Base-by-base conservation (phyloP, 768 basidiomycete genomes). In the Lentinula aciculospora region DNA sequence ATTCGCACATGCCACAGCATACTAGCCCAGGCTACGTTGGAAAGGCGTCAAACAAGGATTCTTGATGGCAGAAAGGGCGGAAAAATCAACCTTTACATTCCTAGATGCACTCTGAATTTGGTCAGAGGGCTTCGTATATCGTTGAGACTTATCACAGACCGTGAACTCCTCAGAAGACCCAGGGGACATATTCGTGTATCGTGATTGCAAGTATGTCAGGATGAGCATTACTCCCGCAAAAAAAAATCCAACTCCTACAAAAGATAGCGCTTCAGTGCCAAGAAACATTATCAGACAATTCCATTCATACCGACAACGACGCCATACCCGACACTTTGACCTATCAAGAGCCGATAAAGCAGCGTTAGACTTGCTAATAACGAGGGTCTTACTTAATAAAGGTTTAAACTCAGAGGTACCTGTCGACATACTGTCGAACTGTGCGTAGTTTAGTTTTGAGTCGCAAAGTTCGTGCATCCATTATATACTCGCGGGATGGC, bases 151-250 rank as follows among this genome's bases (percentile, higher is more conserved):
- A n/a, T 15, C 12, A 57, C 69, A n/a, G 46, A 78, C 78, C n/a
- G 73, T 72, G 51, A 79, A 78, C 57, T 81, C 77, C 58, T 81
- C 79, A 15, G 77, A 79, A 2, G 76, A 75, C 1, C 67, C 65
- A 8, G 77, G 78, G 2, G 78, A 80, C 49, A 71, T 75, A 53
- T 71, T 68, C 21, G 76, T 77, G 61, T 77, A 80, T 62, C 74
- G 76, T 12, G 71, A 63, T 75, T 79, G 80, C 4, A 81, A 65
- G 17, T 67, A 64, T 1, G 80, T 80, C 59, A 79, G 64, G 25
- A 74, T 62, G 4, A 79, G 66, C 79, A 79, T 80, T 42, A 81
- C 42, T 29, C 72, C 68, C 0, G 78, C 77, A 53, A 81, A 80
- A 68, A 79, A 78, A 64, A 80, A 79, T 0, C 79, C 80, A 44